Base-by-base conservation (phyloP, 257 asterid species). In the Prunella vulgaris region DNA sequence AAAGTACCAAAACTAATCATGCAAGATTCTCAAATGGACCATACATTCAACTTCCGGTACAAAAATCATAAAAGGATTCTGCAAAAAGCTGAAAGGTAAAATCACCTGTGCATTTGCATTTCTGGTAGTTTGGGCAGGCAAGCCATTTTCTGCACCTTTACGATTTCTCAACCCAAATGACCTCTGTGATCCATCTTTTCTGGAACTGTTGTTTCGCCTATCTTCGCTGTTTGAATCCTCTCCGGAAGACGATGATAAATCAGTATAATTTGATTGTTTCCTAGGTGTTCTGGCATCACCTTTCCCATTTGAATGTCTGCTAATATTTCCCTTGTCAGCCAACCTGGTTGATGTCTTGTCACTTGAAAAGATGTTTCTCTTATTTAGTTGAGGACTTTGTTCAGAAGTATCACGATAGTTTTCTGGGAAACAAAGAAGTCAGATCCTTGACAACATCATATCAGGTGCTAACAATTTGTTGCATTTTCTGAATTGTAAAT, bases 211-310 rank as follows among this genome's bases (percentile, higher is more conserved):
- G 68, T 67, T 75, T 75, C 68, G 84, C 69, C 72, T 67, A 76
- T 80, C 80, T 64, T 80, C 80, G 62, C 81, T 79, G 14, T 86
- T 79, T 67, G 56, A 80, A 81, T 87, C 86, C 75, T 88, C 95
- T 3, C 15, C 69, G 15, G 86, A 82, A 54, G 89, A 79, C 27
- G 85, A 74, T 72, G 90, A 78, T 67, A 61, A 71, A 64, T 78
- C 88, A n/a, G 76, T 60, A 66, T 64, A 72, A 77, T 77, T 73
- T 27, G 76, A 76, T 22, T 57, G 66, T 49, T 79, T 81, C 68
- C 85, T 75, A 60, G 73, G 78, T 17, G 75, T 51, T 77, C 77
- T 79, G 53, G 53, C 69, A 58, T 61, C 85, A 38, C 57, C 78
- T 48, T 80, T 82, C 30, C 81, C 85, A 52, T 71, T 80, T 59